Evolutionary conservation across 192 early-diverging fungal species (phyloP), one percentile per base, ranked within the genome.

Genomic region (Coemansia sp.): DNA sequence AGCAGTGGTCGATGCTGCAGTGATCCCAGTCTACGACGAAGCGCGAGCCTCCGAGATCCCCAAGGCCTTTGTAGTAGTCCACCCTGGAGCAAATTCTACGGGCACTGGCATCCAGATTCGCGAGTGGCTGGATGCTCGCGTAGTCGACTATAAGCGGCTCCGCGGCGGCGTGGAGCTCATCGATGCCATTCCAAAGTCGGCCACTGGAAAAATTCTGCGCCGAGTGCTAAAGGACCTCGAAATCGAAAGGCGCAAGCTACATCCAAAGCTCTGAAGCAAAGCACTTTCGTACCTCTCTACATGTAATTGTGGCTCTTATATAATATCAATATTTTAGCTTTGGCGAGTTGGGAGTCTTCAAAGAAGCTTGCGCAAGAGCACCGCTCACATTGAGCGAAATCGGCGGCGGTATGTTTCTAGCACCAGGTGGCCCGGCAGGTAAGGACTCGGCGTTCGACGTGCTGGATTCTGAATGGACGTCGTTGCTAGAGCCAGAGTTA

Each of bases 191-290:
- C 91, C 91, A n/a, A 94, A 93, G 53, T 83, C 85, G 8, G 81
- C 88, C 3, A 83, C 86, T 14, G 94, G 92, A 42, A 94, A 94
- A 77, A 93, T 94, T 43, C 77, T 95, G 29, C 79, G 94, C 15
- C 80, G 89, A 12, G 81, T 89, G 17, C 73, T 93, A 8, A 70
- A 60, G 40, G 78, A 68, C 22, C 53, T 71, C 11, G 69, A 75
- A 29, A 48, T 41, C 22, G 53, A 32, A 17, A 62, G 67, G 12
- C 44, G 46, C 27, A 58, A 61, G 4, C 56, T 34, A 19, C 55
- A 40, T 11, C 10, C 70, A 54, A 73, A 73, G 46, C 53, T 70
- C 1, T 73, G 66, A 56, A 4, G n/a, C n/a, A n/a, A 38, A 26
- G 14, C 40, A 56, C 17, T 0, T 34, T 19, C 14, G 6, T 6